Evolutionary conservation across 176 grass and related monocot species (phyloP).

Genomic region (Coix lacrymajobi): DNA sequence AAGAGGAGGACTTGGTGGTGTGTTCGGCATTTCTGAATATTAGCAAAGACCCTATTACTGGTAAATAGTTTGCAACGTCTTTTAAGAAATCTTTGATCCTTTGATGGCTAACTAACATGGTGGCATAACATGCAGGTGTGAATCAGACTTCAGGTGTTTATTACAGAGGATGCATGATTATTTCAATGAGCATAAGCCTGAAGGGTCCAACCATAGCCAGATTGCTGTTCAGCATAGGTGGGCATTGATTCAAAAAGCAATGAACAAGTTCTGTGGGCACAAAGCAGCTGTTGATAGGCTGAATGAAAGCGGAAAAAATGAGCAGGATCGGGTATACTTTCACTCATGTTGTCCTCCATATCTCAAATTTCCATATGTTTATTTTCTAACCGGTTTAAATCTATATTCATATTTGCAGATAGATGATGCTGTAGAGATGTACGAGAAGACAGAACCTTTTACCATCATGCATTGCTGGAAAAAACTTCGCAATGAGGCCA

Average conservation of each 20-base stretch:
- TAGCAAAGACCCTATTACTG: no score
- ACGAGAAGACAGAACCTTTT: background rate
- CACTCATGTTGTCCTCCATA: background rate
- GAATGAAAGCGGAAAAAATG: background rate
- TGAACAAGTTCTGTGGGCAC: background rate
- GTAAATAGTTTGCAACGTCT: no score
- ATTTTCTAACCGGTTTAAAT: no score
- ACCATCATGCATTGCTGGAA: no score
- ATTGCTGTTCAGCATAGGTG: background rate
- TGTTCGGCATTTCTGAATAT: no score
- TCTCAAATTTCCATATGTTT: background rate
- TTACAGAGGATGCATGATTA: background rate
- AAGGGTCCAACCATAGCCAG: background rate
- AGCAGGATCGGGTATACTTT: background rate
- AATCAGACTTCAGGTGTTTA: background rate
- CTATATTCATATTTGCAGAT: no score
- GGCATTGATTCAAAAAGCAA: background rate
- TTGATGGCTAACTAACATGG: no score
- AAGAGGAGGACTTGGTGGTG: no score
- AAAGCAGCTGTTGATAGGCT: background rate
- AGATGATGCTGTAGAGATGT: background rate
- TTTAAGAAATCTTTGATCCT: no score
- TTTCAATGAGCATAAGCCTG: background rate
- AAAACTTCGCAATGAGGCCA: no score
- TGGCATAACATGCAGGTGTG: background rate